These are phyloP conservation scores for Kondoa malvinella DNA, from an alignment of 768 basidiomycete species.

Conservation along the genomic window DNA sequence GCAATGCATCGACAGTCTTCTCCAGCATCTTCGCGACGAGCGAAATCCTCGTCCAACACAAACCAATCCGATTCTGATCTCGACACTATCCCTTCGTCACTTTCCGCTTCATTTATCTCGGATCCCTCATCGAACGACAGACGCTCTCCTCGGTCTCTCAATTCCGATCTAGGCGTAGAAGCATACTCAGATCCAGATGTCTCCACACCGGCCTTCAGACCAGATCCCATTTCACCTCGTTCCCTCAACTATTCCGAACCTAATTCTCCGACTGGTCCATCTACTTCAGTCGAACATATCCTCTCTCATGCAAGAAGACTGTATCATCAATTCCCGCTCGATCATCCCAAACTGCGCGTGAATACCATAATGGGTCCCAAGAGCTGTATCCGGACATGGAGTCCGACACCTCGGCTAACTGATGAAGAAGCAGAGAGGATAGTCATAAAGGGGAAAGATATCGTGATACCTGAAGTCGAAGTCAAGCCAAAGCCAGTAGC, in stretches of 20 bases:
- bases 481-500: not conserved
- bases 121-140: constrained; percentile 25
- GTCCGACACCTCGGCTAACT: not conserved
- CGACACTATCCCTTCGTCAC: too few relatives aligned
- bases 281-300: constrained; percentile 29
- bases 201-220: not conserved
- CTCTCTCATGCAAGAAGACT: constrained; percentile 22
- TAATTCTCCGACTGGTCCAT: constrained; percentile 11
- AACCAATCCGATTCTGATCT: not conserved
- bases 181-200: constrained; percentile 8
- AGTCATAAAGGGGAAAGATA: too few relatives aligned
- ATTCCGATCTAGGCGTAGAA: not conserved
- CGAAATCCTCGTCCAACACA: not conserved
- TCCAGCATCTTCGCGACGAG: not conserved
- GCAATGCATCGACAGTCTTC: constrained; percentile 9
- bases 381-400: constrained; percentile 20
- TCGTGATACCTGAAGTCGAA: not conserved
- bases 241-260: not conserved
- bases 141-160: constrained; percentile 21
- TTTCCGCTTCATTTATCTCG: not conserved
- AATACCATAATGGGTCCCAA: constrained; percentile 20
- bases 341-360: not conserved
- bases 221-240: not conserved
- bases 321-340: constrained; percentile 7
- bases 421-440: not conserved